Conservation (phyloP, 805 yeast genomes). For the Schizosaccharomyces japonicus region DNA sequence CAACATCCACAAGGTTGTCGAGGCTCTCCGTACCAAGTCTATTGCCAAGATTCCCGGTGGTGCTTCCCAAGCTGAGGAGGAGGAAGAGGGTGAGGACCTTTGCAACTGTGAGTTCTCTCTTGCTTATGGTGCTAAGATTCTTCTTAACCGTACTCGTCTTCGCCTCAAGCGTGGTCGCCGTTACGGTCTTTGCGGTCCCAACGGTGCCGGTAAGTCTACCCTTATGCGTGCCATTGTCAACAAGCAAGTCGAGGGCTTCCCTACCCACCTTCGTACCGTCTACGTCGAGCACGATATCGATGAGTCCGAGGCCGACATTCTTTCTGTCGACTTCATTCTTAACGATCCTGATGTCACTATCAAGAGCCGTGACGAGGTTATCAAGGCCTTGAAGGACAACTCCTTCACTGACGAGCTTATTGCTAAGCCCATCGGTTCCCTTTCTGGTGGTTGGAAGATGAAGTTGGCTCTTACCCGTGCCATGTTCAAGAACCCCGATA, state of each 20-base stretch:
- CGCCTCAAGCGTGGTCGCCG: slow-evolving; percentile 97
- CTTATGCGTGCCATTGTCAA: slow-evolving; percentile 92
- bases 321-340: slow-evolving; percentile 83
- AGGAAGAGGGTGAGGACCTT: slow-evolving; percentile 96
- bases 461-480: slow-evolving; percentile 98
- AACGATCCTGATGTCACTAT: slow-evolving; percentile 43
- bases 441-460: slow-evolving; percentile 99
- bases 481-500: slow-evolving; percentile 93
- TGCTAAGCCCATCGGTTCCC: slow-evolving; percentile 76
- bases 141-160: slow-evolving; percentile 96
- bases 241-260: slow-evolving; percentile 99
- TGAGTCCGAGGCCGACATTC: slow-evolving; percentile 89
- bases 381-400: slow-evolving; percentile 67
- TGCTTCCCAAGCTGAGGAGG: slow-evolving; percentile 71
- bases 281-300: slow-evolving; percentile 99
- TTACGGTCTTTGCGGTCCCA: slow-evolving; percentile 98
- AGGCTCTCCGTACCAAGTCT: slow-evolving; percentile 85
- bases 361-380: slow-evolving; percentile 32
- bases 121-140: slow-evolving; percentile 99
- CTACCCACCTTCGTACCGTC: slow-evolving; percentile 95
- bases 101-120: slow-evolving; percentile 99
- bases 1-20: slow-evolving; percentile 72
- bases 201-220: slow-evolving; percentile 99
- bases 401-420: slow-evolving; percentile 86
- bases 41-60: slow-evolving; percentile 95